Percentiles rank a stretch among this genome's conserved stretches.
These are phyloP conservation scores for Pezizomycotina sp. DNA, from an alignment of 2,329 filamentous ascomycete species.

Conservation along the genomic window DNA sequence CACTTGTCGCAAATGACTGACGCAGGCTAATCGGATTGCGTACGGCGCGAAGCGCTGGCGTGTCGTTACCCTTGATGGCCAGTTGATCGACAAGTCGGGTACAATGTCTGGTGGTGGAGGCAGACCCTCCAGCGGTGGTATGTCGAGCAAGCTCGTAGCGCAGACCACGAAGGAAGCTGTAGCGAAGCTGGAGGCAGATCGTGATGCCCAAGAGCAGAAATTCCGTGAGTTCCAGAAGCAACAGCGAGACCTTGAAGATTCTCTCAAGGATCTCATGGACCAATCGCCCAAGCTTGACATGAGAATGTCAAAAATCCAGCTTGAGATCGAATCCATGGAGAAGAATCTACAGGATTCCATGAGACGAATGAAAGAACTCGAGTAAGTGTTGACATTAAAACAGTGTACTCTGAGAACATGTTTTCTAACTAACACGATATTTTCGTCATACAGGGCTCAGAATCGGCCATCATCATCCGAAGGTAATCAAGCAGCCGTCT, in stretches of 20 bases:
- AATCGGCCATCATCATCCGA: constrained; percentile 51
- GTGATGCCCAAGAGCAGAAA: constrained; percentile 66
- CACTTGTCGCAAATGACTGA: constrained; percentile 80
- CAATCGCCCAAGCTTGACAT: constrained; percentile 75
- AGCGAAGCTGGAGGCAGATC: constrained; percentile 66
- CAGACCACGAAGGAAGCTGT: constrained; percentile 83
- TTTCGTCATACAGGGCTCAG: constrained; percentile 6
- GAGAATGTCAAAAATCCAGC: constrained; percentile 71
- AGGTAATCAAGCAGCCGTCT: constrained; percentile 54
- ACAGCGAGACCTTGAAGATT: constrained; percentile 60
- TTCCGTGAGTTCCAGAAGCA: constrained; percentile 74
- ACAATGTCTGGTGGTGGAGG: constrained; percentile 97
- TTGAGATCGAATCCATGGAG: constrained; percentile 76
- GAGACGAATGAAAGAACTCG: constrained; percentile 69
- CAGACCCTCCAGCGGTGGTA: constrained; percentile 74
- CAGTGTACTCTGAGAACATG: too few relatives aligned
- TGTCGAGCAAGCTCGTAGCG: constrained; percentile 89
- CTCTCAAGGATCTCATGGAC: constrained; percentile 54
- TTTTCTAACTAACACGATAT: neutral
- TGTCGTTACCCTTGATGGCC: constrained; percentile 85
- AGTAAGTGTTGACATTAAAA: too few relatives aligned
- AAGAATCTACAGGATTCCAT: constrained; percentile 71
- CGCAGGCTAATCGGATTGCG: constrained; percentile 93
- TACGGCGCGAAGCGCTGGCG: constrained; percentile 90
- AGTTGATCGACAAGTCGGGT: constrained; percentile 93